Conservation (phyloP, 176 grass and related monocot species). For the Panicum miliaceum region DNA sequence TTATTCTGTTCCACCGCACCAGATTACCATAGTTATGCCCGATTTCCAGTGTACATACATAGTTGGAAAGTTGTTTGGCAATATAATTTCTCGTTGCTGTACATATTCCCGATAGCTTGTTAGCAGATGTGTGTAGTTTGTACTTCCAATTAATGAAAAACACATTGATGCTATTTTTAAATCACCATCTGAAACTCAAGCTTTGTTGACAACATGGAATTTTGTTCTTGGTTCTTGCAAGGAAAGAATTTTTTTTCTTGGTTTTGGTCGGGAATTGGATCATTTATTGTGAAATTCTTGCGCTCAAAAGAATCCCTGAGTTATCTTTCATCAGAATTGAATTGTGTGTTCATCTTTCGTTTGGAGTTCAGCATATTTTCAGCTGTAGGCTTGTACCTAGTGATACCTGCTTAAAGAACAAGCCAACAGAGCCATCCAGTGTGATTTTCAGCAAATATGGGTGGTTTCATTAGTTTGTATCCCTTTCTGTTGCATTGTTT, state of each 20-base stretch:
- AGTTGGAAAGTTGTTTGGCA: conserved; percentile 37
- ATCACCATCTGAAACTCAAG: neutral
- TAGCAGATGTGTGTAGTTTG: conserved; percentile 21
- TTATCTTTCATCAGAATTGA: neutral
- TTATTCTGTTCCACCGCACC: conserved; percentile 11
- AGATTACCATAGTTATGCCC: conserved; percentile 32
- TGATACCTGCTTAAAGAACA: neutral
- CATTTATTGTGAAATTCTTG: neutral
- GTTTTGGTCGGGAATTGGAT: neutral
- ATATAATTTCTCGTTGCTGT: conserved; percentile 17
- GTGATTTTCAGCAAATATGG: neutral
- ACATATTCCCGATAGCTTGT: conserved; percentile 33
- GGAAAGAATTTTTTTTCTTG: too few species aligned
- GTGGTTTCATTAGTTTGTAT: neutral
- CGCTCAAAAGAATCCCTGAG: neutral
- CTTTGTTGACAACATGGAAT: neutral
- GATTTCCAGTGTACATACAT: conserved; percentile 39
- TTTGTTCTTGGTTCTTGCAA: neutral
- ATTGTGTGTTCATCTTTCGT: neutral
- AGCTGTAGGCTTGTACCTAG: neutral
- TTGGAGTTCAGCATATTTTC: neutral
- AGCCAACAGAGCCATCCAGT: neutral
- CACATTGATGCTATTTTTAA: conserved; percentile 1
- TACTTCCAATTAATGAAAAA: conserved; percentile 33
- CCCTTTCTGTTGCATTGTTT: neutral